phyloP scores from a whole-genome alignment of 805 yeast species.

The Monosporozyma yasuniensis region DNA sequence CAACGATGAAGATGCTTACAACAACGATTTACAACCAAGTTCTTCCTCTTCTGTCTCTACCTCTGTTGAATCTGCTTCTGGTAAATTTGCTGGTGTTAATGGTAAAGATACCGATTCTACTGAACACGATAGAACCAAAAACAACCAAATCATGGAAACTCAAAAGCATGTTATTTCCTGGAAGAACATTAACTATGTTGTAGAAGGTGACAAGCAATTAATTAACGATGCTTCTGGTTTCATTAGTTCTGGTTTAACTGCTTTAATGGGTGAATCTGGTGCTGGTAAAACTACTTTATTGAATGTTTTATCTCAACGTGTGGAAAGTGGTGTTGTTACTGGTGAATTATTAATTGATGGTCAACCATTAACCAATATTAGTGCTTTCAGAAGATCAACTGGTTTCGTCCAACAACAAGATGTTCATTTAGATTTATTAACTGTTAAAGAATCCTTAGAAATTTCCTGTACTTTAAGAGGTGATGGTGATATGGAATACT shows the following conservation, averaged over 20 bases:
- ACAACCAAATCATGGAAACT: conserved; percentile 4
- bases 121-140: conserved; percentile 7
- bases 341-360: conserved; percentile 55
- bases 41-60: conserved; percentile 9
- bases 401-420: conserved; percentile 58
- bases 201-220: conserved; percentile 30
- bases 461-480: conserved; percentile 46
- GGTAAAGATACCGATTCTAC: conserved; percentile 1
- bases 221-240: conserved; percentile 49
- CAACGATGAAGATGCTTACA: background rate
- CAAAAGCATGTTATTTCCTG: conserved; percentile 48
- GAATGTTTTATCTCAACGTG: conserved; percentile 44
- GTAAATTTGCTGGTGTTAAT: conserved; percentile 1
- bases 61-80: conserved; percentile 7
- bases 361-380: conserved; percentile 31
- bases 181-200: conserved; percentile 51
- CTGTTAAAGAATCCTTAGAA: conserved; percentile 46
- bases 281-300: conserved; percentile 57
- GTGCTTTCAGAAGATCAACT: conserved; percentile 44
- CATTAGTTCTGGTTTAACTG: conserved; percentile 58
- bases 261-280: conserved; percentile 59
- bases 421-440: conserved; percentile 41
- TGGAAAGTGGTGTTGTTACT: conserved; percentile 46
- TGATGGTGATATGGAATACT: conserved; percentile 21
- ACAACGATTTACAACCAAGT: conserved; percentile 1